Evolutionary conservation across 352 stramenopile genomes (phyloP).

Genomic region (Pythium volutum): DNA sequence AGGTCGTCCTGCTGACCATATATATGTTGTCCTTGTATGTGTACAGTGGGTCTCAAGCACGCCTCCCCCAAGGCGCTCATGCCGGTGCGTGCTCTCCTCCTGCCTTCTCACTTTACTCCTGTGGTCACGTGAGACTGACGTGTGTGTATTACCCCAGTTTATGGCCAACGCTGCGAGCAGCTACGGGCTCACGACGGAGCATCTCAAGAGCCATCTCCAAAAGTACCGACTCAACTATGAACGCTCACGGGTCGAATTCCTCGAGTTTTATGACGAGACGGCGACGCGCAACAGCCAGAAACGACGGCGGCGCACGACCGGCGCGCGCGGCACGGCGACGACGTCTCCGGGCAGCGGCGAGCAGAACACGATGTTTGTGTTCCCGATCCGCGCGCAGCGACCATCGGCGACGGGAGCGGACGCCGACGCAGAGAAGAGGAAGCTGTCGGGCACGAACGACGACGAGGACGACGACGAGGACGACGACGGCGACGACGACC

Average conservation of each 20-base stretch:
- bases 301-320: constrained; percentile 36
- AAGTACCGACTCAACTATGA: constrained; percentile 90
- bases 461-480: constrained; percentile 13
- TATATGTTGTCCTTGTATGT: neutral
- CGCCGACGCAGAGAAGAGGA: constrained; percentile 1
- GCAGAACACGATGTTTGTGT: constrained; percentile 75
- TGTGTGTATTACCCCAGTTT: constrained; percentile 19
- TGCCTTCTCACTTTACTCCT: neutral
- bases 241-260: constrained; percentile 77
- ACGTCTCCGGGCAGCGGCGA: constrained; percentile 20
- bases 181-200: constrained; percentile 76
- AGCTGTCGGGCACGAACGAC: neutral
- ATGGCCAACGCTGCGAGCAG: constrained; percentile 63
- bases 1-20: constrained; percentile 11
- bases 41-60: constrained; percentile 81
- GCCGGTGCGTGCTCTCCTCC: constrained; percentile 39
- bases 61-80: constrained; percentile 82
- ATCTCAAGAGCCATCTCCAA: constrained; percentile 86
- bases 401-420: neutral
- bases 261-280: constrained; percentile 84
- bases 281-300: constrained; percentile 35
- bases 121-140: neutral
- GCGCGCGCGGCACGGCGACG: constrained; percentile 13
- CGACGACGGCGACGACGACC: constrained; percentile 5
- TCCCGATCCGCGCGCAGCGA: constrained; percentile 50